phyloP scores from a whole-genome alignment of 225 moss, liverwort and hornwort genomes.

The Physcomitrellopsis africana region DNA sequence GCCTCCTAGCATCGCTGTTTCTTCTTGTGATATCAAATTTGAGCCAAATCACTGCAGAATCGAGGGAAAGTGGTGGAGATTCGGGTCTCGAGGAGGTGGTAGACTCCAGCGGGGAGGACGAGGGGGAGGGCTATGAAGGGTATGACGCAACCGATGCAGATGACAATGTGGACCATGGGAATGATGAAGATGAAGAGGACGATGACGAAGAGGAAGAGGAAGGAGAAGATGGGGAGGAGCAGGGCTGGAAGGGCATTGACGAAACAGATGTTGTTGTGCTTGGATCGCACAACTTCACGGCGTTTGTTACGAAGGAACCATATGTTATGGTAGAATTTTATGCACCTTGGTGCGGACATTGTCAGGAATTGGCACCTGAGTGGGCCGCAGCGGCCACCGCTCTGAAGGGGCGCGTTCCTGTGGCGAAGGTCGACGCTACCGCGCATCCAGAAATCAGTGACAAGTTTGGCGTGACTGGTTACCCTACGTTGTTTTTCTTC shows the following conservation, averaged over 20 bases:
- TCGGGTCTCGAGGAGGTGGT: constrained; percentile 19
- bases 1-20: constrained; percentile 32
- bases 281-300: constrained; percentile 75
- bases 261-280: constrained; percentile 83
- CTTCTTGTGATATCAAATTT: constrained; percentile 27
- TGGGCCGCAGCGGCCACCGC: constrained; percentile 82
- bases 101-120: constrained; percentile 17
- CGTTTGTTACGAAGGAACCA: constrained; percentile 57
- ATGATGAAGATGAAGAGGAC: not conserved
- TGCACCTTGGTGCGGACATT: constrained; percentile 93
- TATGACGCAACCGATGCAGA: constrained; percentile 13
- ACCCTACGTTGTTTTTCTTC: constrained; percentile 84
- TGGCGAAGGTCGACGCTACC: constrained; percentile 85
- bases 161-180: constrained; percentile 12
- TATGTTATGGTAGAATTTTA: constrained; percentile 88
- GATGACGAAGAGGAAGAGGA: constrained; percentile 39
- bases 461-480: constrained; percentile 56
- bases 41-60: constrained; percentile 41
- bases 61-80: constrained; percentile 21
- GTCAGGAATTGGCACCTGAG: constrained; percentile 72
- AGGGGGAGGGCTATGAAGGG: constrained; percentile 13
- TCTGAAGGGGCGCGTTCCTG: constrained; percentile 63
- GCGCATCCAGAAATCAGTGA: constrained; percentile 49
- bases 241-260: constrained; percentile 12
- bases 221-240: not conserved